These are phyloP conservation scores for Dictyophora rubrovolvata DNA, from an alignment of 768 basidiomycete species.

Conservation along the genomic window DNA sequence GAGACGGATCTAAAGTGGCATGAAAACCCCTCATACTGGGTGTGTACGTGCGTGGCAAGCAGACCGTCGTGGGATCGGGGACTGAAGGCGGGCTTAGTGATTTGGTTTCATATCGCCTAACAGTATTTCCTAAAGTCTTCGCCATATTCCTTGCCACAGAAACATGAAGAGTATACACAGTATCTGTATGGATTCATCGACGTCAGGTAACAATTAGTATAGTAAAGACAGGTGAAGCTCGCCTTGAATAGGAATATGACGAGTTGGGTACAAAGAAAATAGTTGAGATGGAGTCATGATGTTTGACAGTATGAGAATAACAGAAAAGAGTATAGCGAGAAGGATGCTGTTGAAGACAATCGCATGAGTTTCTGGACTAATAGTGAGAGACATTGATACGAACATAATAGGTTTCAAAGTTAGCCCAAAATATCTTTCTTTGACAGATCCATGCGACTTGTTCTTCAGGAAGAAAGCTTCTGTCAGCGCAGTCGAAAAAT, in stretches of 20 bases:
- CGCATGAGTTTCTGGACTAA: neutral
- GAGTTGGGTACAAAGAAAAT: neutral
- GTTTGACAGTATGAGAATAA: neutral
- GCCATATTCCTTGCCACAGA: neutral
- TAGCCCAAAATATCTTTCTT: neutral
- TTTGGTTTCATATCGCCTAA: neutral
- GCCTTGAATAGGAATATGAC: neutral
- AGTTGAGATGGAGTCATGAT: neutral
- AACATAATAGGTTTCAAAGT: neutral
- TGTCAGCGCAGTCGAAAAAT: neutral
- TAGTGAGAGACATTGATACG: neutral
- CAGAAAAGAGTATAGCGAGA: neutral
- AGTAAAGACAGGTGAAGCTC: neutral
- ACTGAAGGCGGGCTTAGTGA: neutral
- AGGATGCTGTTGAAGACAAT: neutral
- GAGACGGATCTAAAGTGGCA: neutral
- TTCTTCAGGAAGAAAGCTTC: neutral
- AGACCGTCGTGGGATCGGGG: neutral
- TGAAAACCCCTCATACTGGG: neutral
- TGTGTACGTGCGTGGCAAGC: neutral
- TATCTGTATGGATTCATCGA: neutral
- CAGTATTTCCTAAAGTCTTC: neutral
- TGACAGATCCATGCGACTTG: neutral
- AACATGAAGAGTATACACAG: neutral
- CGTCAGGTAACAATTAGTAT: neutral